Evolutionary conservation across 1,139 yeast species (phyloP), one percentile per base, ranked within the genome.

Genomic region (Kurtzmaniella quercitrusa): DNA sequence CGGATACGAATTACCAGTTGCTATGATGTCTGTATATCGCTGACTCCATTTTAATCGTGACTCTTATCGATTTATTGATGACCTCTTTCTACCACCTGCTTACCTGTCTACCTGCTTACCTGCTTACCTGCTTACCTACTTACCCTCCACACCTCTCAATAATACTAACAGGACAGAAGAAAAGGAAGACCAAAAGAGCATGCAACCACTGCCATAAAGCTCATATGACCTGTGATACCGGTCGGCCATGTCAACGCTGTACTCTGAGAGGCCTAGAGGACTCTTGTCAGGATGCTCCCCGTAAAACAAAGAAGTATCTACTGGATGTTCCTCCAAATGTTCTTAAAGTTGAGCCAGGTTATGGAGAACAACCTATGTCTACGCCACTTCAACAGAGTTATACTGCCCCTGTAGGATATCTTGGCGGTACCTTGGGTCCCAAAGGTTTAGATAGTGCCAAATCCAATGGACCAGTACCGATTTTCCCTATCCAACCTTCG

Each of bases 261-360:
- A 62, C 84, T 7, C 74, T 72, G 39, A 70, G 90, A 52, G 93
- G 93, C 0, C 66, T 89, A 25, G 79, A 74, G 3, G 75, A 67
- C n/a, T 72, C 87, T 0, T 91, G 98, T 65, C 80, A 81, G 41
- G 97, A 91, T 66, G 96, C 96, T 4, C 94, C 94, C 1, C 68
- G 98, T 41, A 91, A 91, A 65, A 73, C 79, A 52, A 88, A 89
- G 60, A 91, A 91, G 59, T 91, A 91, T 54, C 63, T 91, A 43
- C 72, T 73, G 27, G 89, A 81, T 50, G 75, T 77, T 0, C 79
- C 83, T 6, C 50, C 54, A 18, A 50, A 49, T 10, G 53, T 50
- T 2, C 18, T 46, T 7, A n/a, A 19, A 10, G 14, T 17, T 31
- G 14, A 31, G 16, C 11, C 14, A 12, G 17, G 25, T 37, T 14